Percentiles rank a stretch among this genome's conserved stretches.
Conservation (phyloP, 306 rosid genomes). For the Castanea mollissima region DNA sequence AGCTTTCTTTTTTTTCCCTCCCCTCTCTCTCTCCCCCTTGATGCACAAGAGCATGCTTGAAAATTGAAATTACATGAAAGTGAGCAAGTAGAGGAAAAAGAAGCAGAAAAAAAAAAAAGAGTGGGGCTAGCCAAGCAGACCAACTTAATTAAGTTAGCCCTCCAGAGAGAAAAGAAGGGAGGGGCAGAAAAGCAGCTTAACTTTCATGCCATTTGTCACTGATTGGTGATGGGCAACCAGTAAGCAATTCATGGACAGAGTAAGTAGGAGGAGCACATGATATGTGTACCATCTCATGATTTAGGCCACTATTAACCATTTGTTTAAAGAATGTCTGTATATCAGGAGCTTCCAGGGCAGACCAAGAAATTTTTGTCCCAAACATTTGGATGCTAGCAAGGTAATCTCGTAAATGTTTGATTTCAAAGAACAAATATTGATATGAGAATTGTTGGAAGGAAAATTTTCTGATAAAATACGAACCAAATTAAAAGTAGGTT, state of each 20-base stretch:
- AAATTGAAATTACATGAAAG: not conserved
- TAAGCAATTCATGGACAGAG: conserved; percentile 19
- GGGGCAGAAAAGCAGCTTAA: conserved; percentile 11
- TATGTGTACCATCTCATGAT: conserved; percentile 38
- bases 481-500: not conserved
- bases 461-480: not conserved
- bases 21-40: not conserved
- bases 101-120: too few species aligned
- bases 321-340: not conserved
- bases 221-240: conserved; percentile 30
- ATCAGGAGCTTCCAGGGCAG: not conserved
- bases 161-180: not conserved
- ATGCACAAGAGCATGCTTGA: not conserved
- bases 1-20: too few species aligned
- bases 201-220: conserved; percentile 6
- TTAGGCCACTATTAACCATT: conserved; percentile 23
- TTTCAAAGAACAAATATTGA: not conserved
- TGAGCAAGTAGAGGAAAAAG: not conserved
- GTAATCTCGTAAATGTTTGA: not conserved
- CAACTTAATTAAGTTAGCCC: not conserved
- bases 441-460: not conserved
- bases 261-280: conserved; percentile 34
- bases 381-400: too few species aligned
- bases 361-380: not conserved
- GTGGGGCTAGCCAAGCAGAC: not conserved